These are phyloP conservation scores for Oxyria digyna DNA, from an alignment of 148 eudicot species.

Conservation along the genomic window DNA sequence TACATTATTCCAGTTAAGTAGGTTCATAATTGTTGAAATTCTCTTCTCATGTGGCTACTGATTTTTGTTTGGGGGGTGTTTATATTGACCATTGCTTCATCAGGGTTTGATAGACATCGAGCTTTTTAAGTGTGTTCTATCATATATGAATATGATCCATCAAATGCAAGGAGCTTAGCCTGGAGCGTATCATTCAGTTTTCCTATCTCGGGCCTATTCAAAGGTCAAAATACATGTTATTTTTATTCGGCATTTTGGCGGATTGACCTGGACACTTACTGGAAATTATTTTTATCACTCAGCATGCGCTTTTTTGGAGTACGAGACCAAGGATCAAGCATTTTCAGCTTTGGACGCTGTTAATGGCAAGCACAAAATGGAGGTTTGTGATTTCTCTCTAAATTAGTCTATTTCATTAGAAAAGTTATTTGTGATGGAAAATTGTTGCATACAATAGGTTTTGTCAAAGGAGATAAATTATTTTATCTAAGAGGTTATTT, in stretches of 20 bases:
- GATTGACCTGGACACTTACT: conserved; percentile 9
- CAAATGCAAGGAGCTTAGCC: neutral
- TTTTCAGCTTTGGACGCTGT: conserved; percentile 86
- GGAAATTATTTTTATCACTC: conserved; percentile 13
- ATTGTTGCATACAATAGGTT: neutral
- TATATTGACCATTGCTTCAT: too few species aligned
- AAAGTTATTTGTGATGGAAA: neutral
- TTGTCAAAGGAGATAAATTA: neutral
- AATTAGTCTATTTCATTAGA: neutral
- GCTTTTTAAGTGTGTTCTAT: neutral
- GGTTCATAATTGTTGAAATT: too few species aligned
- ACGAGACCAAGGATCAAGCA: conserved; percentile 92
- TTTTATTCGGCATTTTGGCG: neutral
- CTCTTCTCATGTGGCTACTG: too few species aligned
- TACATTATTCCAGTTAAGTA: too few species aligned
- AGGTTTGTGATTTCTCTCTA: conserved; percentile 40
- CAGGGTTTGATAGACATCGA: too few species aligned
- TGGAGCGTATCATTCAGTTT: neutral
- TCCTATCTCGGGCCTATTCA: neutral
- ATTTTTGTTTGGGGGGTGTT: too few species aligned
- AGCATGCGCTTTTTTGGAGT: conserved; percentile 94
- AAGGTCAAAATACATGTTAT: neutral
- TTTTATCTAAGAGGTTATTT: neutral
- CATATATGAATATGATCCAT: too few species aligned
- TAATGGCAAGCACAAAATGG: conserved; percentile 80